Conservation (phyloP, 257 asterid species). For the Solanum clarkiae region DNA sequence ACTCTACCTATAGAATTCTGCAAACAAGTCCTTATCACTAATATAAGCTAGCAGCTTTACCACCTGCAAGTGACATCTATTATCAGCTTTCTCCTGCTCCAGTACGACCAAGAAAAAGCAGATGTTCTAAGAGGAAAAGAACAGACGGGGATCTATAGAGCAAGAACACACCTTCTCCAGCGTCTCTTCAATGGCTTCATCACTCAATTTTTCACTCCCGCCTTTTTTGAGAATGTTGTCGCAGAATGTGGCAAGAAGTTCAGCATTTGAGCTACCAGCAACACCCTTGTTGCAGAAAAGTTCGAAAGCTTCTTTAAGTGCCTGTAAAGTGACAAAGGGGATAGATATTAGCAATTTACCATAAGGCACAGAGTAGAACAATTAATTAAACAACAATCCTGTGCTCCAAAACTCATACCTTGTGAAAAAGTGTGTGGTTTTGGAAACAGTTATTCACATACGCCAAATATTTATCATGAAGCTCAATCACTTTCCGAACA, state of each 20-base stretch:
- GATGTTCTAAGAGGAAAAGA: background rate
- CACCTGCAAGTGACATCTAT: conserved; percentile 39
- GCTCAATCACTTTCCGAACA: conserved; percentile 88
- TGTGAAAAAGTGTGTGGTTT: conserved; percentile 95
- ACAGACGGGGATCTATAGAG: background rate
- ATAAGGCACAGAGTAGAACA: background rate
- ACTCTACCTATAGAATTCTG: conserved; percentile 85
- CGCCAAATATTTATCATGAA: conserved; percentile 92
- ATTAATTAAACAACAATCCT: background rate
- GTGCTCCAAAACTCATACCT: conserved; percentile 40
- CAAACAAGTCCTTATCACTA: conserved; percentile 95
- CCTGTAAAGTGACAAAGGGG: conserved; percentile 28
- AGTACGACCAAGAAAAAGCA: background rate
- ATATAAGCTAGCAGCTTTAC: conserved; percentile 94
- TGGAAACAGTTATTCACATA: conserved; percentile 78
- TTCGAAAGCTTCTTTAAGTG: conserved; percentile 98
- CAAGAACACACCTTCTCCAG: conserved; percentile 58
- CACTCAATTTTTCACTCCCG: conserved; percentile 95
- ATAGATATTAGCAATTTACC: background rate
- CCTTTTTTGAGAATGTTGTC: conserved; percentile 98
- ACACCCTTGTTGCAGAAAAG: conserved; percentile 96
- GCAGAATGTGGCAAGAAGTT: conserved; percentile 94
- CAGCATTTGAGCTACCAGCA: conserved; percentile 98
- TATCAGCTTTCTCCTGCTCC: background rate
- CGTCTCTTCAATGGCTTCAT: conserved; percentile 97